Percentiles rank a stretch among this genome's conserved stretches.
These are phyloP conservation scores for Chamaecrista fasciculata DNA, from an alignment of 306 rosid genomes.

Conservation along the genomic window DNA sequence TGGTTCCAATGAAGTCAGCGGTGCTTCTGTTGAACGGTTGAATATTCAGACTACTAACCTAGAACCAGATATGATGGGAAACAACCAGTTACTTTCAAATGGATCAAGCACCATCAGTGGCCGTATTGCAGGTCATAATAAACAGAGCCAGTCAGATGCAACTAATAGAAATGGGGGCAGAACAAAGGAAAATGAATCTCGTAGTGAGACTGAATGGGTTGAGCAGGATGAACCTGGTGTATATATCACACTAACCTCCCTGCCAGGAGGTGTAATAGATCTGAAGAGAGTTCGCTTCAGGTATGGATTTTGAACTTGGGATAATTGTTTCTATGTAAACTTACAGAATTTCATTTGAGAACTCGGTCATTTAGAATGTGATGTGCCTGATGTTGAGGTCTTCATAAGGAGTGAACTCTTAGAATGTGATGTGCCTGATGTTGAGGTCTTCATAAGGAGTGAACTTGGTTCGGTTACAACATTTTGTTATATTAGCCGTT, in stretches of 20 bases:
- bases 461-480: neutral
- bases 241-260: slow-evolving; percentile 86
- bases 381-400: neutral
- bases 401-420: neutral
- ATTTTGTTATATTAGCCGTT: neutral
- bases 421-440: slow-evolving; percentile 10
- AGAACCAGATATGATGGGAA: slow-evolving; percentile 69
- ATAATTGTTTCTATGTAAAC: neutral
- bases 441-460: neutral
- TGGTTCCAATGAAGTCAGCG: slow-evolving; percentile 53
- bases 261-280: slow-evolving; percentile 86
- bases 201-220: slow-evolving; percentile 85
- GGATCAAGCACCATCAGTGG: slow-evolving; percentile 59
- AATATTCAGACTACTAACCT: slow-evolving; percentile 58
- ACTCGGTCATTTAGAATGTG: slow-evolving; percentile 15
- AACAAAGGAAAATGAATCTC: slow-evolving; percentile 76
- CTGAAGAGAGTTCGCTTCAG: slow-evolving; percentile 99
- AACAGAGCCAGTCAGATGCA: slow-evolving; percentile 65
- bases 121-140: slow-evolving; percentile 59
- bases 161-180: slow-evolving; percentile 71
- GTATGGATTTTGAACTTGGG: slow-evolving; percentile 37
- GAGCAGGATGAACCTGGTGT: slow-evolving; percentile 99
- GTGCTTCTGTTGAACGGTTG: slow-evolving; percentile 54
- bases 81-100: slow-evolving; percentile 60
- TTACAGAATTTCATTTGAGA: neutral